Evolutionary conservation across 352 stramenopile species (phyloP), one percentile per base, ranked within the genome.

Genomic region (Phytophthora podocarpi): DNA sequence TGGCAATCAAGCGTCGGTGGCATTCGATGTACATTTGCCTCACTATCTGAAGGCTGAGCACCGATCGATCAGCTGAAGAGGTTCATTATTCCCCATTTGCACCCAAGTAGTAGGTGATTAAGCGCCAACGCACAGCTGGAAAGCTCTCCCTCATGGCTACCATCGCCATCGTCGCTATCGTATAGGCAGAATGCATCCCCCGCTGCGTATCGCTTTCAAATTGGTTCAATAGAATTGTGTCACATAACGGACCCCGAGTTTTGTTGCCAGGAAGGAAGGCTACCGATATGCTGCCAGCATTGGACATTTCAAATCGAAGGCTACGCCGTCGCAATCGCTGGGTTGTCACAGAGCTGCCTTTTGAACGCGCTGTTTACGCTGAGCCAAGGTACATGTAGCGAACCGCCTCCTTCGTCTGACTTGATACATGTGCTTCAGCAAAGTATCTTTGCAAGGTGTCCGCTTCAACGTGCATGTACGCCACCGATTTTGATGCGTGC

Each of bases 191-290:
- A 49, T 18, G 20, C 37, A 39, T 30, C 34, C 34, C 42, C n/a
- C n/a, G 24, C 11, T 27, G 28, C 43, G 26, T 41, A 66, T 36
- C 23, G 39, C 56, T 67, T 61, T 49, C 41, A 57, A 54, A 55
- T 66, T 66, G 48, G 46, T 67, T 55, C 41, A 65, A 66, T 70
- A 70, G 62, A 70, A 52, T 48, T 58, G 62, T 57, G 46, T 63
- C 43, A 47, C 45, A 64, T 69, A 43, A 30, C 28, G 16, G 9
- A 39, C 39, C 7, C 2, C 7, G 1, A 31, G n/a, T n/a, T n/a
- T n/a, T 28, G 23, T n/a, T 43, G n/a, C 37, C n/a, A 13, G 1
- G 16, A 21, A 43, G 8, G 18, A 12, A 26, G 13, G n/a, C n/a
- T n/a, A n/a, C n/a, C n/a, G n/a, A n/a, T n/a, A n/a, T n/a, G n/a